Evolutionary conservation across 441 rosid genomes (phyloP).

Genomic region (Adansonia rubrostipa): DNA sequence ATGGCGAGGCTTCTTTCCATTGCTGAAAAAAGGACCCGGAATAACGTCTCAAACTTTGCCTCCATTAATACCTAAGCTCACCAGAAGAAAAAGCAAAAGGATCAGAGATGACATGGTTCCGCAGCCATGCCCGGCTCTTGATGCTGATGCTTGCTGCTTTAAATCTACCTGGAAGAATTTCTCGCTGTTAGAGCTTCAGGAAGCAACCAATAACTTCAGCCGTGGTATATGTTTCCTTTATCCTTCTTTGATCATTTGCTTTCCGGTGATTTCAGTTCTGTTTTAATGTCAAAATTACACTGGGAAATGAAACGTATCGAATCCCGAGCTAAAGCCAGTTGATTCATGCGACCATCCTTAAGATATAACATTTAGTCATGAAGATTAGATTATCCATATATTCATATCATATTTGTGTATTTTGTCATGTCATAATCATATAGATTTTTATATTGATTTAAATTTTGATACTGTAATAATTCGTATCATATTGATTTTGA

Average conservation of each 20-base stretch:
- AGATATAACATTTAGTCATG: too few species aligned
- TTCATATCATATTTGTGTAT: too few species aligned
- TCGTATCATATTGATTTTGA: too few species aligned
- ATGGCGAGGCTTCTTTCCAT: slow-evolving; percentile 63
- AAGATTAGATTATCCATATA: too few species aligned
- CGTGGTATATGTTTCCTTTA: slow-evolving; percentile 45
- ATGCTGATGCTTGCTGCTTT: slow-evolving; percentile 55
- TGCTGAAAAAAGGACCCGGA: slow-evolving; percentile 64
- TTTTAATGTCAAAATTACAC: not conserved
- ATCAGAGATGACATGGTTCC: slow-evolving; percentile 64
- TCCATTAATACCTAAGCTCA: slow-evolving; percentile 64
- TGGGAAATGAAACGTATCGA: not conserved
- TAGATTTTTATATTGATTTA: too few species aligned
- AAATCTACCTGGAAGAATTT: slow-evolving; percentile 83
- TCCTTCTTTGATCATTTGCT: not conserved
- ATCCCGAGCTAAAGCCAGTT: too few species aligned
- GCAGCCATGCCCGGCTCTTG: slow-evolving; percentile 33
- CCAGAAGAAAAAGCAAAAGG: slow-evolving; percentile 69
- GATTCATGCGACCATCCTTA: too few species aligned
- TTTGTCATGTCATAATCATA: too few species aligned
- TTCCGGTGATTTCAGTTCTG: not conserved
- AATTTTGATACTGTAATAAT: too few species aligned
- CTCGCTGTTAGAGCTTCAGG: slow-evolving; percentile 59
- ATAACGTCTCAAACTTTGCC: slow-evolving; percentile 56
- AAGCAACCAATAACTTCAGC: slow-evolving; percentile 73